Conservation (phyloP, 202 grass and related monocot genomes). For the Setaria viridis region DNA sequence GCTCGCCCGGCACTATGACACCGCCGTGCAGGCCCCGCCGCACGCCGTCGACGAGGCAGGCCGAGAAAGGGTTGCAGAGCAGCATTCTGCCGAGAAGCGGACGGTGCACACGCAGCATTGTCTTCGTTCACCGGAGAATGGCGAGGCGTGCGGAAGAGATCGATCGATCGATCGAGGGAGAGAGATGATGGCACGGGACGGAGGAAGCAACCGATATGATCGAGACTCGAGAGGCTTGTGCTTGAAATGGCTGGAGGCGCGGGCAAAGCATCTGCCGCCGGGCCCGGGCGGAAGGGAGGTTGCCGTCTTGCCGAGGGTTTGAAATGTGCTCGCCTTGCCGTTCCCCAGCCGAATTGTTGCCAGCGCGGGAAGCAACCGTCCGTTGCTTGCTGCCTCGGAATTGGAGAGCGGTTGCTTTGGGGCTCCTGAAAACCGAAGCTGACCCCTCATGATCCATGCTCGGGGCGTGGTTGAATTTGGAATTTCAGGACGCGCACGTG, state of each 20-base stretch:
- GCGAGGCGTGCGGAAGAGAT: not conserved
- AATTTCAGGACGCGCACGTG: not conserved
- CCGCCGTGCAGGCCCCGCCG: not conserved
- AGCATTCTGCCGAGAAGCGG: slow-evolving; percentile 28
- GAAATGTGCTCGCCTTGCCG: slow-evolving; percentile 5
- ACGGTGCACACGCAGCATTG: slow-evolving; percentile 37
- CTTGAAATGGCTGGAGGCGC: slow-evolving; percentile 37
- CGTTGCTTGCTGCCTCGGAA: slow-evolving; percentile 49
- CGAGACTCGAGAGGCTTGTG: not conserved
- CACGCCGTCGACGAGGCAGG: not conserved
- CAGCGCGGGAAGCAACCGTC: slow-evolving; percentile 38
- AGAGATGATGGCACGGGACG: slow-evolving; percentile 25
- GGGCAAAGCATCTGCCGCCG: not conserved
- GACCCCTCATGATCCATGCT: too few relatives aligned
- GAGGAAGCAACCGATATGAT: not conserved
- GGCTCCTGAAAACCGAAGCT: slow-evolving; percentile 17
- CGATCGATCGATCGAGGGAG: not conserved
- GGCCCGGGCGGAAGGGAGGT: not conserved
- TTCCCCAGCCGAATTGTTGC: not conserved
- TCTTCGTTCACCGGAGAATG: not conserved
- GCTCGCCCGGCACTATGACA: not conserved
- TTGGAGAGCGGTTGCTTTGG: slow-evolving; percentile 20
- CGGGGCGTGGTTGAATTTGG: slow-evolving; percentile 12
- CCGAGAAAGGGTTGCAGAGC: slow-evolving; percentile 9
- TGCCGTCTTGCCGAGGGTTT: not conserved